Evolutionary conservation across 2,329 filamentous ascomycete genomes (phyloP).

Genomic region (Botrytis hyacinthi): DNA sequence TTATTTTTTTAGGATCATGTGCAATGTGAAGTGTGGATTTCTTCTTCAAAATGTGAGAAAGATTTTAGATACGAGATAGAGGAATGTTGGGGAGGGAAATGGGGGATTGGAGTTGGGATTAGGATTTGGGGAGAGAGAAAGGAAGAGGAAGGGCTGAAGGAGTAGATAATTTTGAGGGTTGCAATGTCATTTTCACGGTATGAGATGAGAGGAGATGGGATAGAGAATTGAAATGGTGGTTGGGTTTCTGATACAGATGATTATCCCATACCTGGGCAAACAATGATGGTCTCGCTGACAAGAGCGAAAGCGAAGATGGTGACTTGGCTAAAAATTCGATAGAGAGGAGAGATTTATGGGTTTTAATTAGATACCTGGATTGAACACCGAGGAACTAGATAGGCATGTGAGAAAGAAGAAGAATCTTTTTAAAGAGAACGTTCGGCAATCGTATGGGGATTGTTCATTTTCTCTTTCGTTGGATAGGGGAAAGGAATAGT

Average conservation of each 20-base stretch:
- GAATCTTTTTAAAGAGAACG: rapidly evolving
- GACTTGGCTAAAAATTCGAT: neutral
- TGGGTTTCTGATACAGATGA: too few relatives aligned
- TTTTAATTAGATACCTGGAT: neutral
- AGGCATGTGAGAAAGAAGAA: neutral
- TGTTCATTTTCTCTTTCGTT: neutral
- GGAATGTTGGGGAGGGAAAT: too few relatives aligned
- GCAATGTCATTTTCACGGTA: neutral
- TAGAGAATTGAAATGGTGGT: neutral
- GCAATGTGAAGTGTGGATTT: too few relatives aligned
- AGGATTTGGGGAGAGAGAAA: too few relatives aligned
- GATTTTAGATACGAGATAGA: too few relatives aligned
- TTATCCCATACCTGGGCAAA: too few relatives aligned
- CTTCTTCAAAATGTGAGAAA: too few relatives aligned
- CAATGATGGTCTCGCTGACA: neutral
- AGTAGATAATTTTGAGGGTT: neutral
- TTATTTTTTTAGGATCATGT: too few relatives aligned
- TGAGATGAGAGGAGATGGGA: neutral
- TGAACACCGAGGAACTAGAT: neutral
- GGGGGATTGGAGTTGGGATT: rapidly evolving
- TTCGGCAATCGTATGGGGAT: neutral
- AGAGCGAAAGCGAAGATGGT: too few relatives aligned
- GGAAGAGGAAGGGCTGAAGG: too few relatives aligned
- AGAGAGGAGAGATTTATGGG: neutral
- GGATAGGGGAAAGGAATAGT: neutral